phyloP scores from a whole-genome alignment of 2,329 filamentous ascomycete species.

The Parafenestella ontariensis region DNA sequence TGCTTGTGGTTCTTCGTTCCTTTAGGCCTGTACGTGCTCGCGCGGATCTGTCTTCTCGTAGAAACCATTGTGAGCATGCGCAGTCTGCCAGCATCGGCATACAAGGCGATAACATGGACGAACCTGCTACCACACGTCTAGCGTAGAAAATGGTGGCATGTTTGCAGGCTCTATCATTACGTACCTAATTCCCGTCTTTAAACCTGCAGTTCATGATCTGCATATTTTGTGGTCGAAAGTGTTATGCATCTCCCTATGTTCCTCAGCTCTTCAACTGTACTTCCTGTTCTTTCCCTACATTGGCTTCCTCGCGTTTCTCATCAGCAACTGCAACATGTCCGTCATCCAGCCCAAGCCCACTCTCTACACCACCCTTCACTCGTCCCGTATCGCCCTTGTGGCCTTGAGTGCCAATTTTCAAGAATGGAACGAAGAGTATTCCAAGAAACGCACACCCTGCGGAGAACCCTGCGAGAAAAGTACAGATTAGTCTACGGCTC shows the following conservation, averaged over 20 bases:
- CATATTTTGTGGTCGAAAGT: background rate
- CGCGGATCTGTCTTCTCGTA: too few relatives aligned
- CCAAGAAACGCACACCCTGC: conserved; percentile 54
- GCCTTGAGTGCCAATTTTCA: conserved; percentile 63
- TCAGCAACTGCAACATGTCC: conserved; percentile 4
- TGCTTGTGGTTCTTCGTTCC: too few relatives aligned
- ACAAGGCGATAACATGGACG: too few relatives aligned
- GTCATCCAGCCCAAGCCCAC: conserved; percentile 3
- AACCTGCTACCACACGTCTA: too few relatives aligned
- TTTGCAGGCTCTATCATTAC: too few relatives aligned
- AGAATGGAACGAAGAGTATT: conserved; percentile 59
- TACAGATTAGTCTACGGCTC: background rate
- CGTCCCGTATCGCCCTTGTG: conserved; percentile 41
- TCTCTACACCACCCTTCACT: conserved; percentile 9
- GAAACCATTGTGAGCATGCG: too few relatives aligned
- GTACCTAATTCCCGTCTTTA: too few relatives aligned
- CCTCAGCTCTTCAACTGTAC: background rate
- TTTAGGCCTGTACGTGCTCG: too few relatives aligned
- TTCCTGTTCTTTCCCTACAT: background rate
- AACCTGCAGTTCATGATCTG: background rate
- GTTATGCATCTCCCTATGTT: too few relatives aligned
- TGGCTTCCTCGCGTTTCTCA: background rate
- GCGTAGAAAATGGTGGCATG: too few relatives aligned
- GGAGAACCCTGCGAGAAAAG: conserved; percentile 42
- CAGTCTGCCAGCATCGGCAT: too few relatives aligned